Percentiles rank a stretch among this genome's conserved stretches.
These are phyloP conservation scores for Obba rivulosa DNA, from an alignment of 768 basidiomycete genomes.

Conservation along the genomic window DNA sequence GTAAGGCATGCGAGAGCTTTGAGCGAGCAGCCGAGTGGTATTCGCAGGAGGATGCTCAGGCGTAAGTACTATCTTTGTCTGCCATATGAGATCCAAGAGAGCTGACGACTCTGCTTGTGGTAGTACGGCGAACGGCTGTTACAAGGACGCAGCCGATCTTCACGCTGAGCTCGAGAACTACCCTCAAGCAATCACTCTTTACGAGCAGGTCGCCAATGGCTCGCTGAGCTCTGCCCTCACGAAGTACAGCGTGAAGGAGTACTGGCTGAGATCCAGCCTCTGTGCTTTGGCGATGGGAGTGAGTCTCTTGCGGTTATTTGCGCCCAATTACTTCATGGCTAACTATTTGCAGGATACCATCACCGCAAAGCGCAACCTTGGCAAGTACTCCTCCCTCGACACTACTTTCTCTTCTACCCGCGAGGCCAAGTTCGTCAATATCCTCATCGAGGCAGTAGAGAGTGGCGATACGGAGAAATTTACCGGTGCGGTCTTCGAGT, in stretches of 20 bases:
- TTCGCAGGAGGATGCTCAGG: slow-evolving; percentile 92
- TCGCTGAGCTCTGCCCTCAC: slow-evolving; percentile 78
- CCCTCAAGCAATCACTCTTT: slow-evolving; percentile 77
- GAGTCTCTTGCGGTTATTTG: slow-evolving; percentile 25
- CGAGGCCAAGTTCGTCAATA: slow-evolving; percentile 83
- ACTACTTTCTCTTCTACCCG: slow-evolving; percentile 81
- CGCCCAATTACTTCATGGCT: not conserved
- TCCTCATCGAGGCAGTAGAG: slow-evolving; percentile 74
- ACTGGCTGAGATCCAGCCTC: slow-evolving; percentile 83
- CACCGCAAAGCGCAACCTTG: slow-evolving; percentile 73
- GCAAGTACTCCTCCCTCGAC: slow-evolving; percentile 77
- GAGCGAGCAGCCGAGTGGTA: slow-evolving; percentile 96
- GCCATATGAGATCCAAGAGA: not conserved
- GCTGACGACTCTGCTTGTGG: not conserved
- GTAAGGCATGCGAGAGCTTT: slow-evolving; percentile 86
- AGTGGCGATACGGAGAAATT: slow-evolving; percentile 67
- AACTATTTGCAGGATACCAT: slow-evolving; percentile 66
- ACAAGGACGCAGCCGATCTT: slow-evolving; percentile 94
- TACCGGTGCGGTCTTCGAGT: slow-evolving; percentile 84
- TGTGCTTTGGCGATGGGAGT: slow-evolving; percentile 89
- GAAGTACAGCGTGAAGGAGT: slow-evolving; percentile 98
- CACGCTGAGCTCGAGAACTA: slow-evolving; percentile 88
- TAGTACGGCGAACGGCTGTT: slow-evolving; percentile 94
- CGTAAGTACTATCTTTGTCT: slow-evolving; percentile 50
- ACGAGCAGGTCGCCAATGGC: slow-evolving; percentile 85